Evolutionary conservation across 2,329 filamentous ascomycete species (phyloP).

Genomic region (Trichophyton benhamiae): DNA sequence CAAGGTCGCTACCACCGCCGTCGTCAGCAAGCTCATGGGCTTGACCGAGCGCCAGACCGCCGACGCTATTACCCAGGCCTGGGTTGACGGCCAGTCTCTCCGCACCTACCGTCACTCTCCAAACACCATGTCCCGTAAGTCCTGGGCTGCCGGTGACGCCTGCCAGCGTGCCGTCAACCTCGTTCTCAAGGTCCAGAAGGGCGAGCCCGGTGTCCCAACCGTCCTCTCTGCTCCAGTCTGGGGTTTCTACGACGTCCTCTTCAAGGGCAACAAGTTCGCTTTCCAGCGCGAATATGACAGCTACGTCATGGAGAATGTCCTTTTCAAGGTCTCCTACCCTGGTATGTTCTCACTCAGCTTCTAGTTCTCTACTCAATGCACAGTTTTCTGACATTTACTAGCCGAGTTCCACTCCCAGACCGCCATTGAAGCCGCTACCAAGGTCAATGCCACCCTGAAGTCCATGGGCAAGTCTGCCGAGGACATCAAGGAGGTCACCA

Average conservation of each 20-base stretch:
- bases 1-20: constrained; percentile 90
- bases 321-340: constrained; percentile 99
- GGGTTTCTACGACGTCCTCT: constrained; percentile 98
- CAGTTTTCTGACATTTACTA: constrained; percentile 16
- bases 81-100: constrained; percentile 91
- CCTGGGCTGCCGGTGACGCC: constrained; percentile 95
- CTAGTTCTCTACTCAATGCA: not conserved
- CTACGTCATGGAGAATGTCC: constrained; percentile 99
- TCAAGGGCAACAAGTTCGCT: constrained; percentile 88
- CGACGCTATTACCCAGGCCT: constrained; percentile 91
- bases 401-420: constrained; percentile 99
- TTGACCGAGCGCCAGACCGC: constrained; percentile 81
- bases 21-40: constrained; percentile 90
- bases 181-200: constrained; percentile 78
- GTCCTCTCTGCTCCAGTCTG: constrained; percentile 85
- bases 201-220: constrained; percentile 80
- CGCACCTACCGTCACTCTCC: constrained; percentile 94
- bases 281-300: constrained; percentile 94
- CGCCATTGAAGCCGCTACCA: constrained; percentile 86
- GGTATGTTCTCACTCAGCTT: constrained; percentile 40
- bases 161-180: constrained; percentile 92
- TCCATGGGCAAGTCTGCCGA: constrained; percentile 77
- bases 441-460: constrained; percentile 72
- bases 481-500: constrained; percentile 86
- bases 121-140: constrained; percentile 99